phyloP scores from a whole-genome alignment of 179 eudicot species.

The Patellifolia procumbens region DNA sequence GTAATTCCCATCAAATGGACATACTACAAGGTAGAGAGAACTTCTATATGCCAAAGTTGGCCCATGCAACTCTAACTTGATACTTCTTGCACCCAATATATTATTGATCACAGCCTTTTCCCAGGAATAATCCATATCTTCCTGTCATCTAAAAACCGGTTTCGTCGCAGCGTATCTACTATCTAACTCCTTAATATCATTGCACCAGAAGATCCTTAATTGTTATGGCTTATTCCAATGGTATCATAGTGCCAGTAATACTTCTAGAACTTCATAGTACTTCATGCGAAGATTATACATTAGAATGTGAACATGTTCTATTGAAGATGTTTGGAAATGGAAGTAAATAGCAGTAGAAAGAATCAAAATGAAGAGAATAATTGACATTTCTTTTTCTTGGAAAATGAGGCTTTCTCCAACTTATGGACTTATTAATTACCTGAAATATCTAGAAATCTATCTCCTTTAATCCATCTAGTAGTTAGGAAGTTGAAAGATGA shows the following conservation, averaged over 20 bases:
- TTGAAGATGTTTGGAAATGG: background rate
- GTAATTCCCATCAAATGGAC: constrained; percentile 57
- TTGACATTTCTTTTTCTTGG: no score
- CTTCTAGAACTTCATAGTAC: background rate
- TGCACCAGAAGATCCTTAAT: no score
- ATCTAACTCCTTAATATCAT: background rate
- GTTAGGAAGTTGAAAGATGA: no score
- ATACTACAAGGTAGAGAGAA: constrained; percentile 57
- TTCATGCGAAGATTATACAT: background rate
- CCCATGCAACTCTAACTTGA: constrained; percentile 5
- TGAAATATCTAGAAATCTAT: no score
- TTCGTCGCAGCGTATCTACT: background rate
- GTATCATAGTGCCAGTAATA: background rate
- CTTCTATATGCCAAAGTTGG: background rate
- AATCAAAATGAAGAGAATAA: no score
- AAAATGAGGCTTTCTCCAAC: no score
- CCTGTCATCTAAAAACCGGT: background rate
- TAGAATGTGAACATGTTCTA: background rate
- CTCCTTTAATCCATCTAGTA: no score
- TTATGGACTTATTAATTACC: no score
- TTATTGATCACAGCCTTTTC: background rate
- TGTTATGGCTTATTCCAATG: background rate
- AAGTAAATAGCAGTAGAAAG: background rate
- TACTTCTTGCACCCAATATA: background rate
- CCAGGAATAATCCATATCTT: background rate